phyloP scores from a whole-genome alignment of 164 flowering plant genomes.

The Tetracentron sinense region DNA sequence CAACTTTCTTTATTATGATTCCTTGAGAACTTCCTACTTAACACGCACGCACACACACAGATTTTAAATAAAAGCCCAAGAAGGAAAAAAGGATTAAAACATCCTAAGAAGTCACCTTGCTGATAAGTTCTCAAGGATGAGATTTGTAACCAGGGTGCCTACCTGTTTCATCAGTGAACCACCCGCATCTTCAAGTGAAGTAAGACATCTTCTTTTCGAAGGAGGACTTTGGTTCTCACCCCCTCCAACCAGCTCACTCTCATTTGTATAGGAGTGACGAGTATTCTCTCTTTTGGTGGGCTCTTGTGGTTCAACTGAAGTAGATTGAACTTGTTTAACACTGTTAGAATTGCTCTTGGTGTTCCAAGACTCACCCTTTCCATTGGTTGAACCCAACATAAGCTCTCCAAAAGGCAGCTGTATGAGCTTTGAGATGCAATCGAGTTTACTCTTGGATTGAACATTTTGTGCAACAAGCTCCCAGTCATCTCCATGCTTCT shows the following conservation, averaged over 20 bases:
- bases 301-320: slow-evolving; percentile 35
- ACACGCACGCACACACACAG: no score
- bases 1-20: no score
- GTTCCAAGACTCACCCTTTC: slow-evolving; percentile 23
- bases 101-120: neutral
- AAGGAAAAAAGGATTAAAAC: neutral
- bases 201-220: slow-evolving; percentile 43
- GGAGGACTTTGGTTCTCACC: slow-evolving; percentile 41
- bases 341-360: slow-evolving; percentile 13
- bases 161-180: slow-evolving; percentile 85
- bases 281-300: slow-evolving; percentile 23
- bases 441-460: slow-evolving; percentile 63
- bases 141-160: neutral
- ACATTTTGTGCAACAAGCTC: slow-evolving; percentile 71
- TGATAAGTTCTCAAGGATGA: neutral
- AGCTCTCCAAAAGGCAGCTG: slow-evolving; percentile 84
- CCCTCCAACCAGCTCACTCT: slow-evolving; percentile 34
- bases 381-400: slow-evolving; percentile 39
- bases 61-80: neutral
- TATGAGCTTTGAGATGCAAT: slow-evolving; percentile 77
- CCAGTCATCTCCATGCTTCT: slow-evolving; percentile 92
- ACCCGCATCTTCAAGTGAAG: slow-evolving; percentile 41
- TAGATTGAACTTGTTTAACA: slow-evolving; percentile 20
- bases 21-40: no score
- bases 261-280: slow-evolving; percentile 21